A percentile compares a stretch with the other conserved stretches of the same genome.
Evolutionary conservation across 169 alveolate genomes (phyloP).

Genomic region (Amoebophrya sp.): DNA sequence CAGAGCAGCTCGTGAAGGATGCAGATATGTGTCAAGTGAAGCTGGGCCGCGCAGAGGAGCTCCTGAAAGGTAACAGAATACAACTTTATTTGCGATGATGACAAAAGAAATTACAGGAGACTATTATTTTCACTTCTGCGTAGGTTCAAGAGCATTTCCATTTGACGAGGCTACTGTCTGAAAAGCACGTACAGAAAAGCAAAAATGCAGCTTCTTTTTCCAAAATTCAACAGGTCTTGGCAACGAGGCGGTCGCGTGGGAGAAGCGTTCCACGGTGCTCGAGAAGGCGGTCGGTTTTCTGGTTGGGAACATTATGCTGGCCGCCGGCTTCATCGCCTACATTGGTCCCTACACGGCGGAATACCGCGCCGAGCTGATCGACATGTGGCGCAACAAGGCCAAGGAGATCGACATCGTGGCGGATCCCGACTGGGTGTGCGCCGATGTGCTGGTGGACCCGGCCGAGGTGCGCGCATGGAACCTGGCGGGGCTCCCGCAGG

Average conservation of each 20-base stretch:
- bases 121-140: no score
- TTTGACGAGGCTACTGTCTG: no score
- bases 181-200: no score
- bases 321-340: constrained; percentile 81
- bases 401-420: constrained; percentile 61
- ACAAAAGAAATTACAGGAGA: no score
- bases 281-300: constrained; percentile 68
- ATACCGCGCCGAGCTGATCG: constrained; percentile 68
- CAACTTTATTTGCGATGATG: constrained; percentile 22
- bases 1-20: constrained; percentile 67
- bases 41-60: constrained; percentile 78
- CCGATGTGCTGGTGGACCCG: constrained; percentile 74
- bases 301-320: constrained; percentile 76
- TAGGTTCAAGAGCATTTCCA: no score
- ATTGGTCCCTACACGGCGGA: constrained; percentile 83
- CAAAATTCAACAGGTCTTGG: no score
- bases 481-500: constrained; percentile 52
- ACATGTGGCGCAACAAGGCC: constrained; percentile 65
- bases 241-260: constrained; percentile 68
- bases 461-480: constrained; percentile 70
- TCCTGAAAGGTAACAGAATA: constrained; percentile 73
- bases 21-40: constrained; percentile 58
- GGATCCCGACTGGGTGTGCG: constrained; percentile 66
- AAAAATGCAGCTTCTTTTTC: no score
- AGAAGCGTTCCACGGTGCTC: constrained; percentile 59